Evolutionary conservation across 177 flowering plant genomes (phyloP), one percentile per base, ranked within the genome.

Genomic region (Vitis hybrid): DNA sequence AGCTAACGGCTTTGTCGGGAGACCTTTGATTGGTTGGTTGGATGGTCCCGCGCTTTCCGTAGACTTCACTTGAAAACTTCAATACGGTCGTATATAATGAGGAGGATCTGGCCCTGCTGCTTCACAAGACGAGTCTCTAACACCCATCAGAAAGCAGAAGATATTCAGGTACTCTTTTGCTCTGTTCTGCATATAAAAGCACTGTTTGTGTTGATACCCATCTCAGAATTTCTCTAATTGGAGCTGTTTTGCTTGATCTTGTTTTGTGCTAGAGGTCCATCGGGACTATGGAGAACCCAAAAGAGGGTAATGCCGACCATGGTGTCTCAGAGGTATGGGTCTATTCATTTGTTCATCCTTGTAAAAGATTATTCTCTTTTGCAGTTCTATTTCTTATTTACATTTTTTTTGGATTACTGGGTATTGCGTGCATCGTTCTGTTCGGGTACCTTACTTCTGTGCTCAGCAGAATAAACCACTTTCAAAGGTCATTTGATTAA

Each of bases 91-190:
- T 77, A 83, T 83, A 80, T 71, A 83, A 86, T 87, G 90, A 69
- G 81, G 79, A 72, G 75, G 74, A n/a, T 77, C 67, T 62, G 65
- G 2, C 45, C 51, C 19, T 81, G 84, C 78, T 82, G 83, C 78
- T 79, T 79, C 82, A 79, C 66, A 65, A 67, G 73, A 64, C 77
- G 63, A 72, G 39, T 48, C 56, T 58, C 77, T 54, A 73, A 66
- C 31, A 71, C 56, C 57, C 66, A 52, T 49, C 71, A 12, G 50
- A 71, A 70, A 67, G 67, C 71, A 1, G 66, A 66, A 2, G 64
- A 60, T 52, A 20, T 50, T 19, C 76, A 68, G 80, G 78, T 74
- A 68, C 68, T 49, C 29, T 22, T 13, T 29, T n/a, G 60, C 68
- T 50, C 52, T 60, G 9, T 31, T 58, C 19, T 45, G 66, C 3